A percentile compares a stretch with the other conserved stretches of the same genome.
Conservation (phyloP, 352 stramenopile genomes). For the Globisporangium spinosum region DNA sequence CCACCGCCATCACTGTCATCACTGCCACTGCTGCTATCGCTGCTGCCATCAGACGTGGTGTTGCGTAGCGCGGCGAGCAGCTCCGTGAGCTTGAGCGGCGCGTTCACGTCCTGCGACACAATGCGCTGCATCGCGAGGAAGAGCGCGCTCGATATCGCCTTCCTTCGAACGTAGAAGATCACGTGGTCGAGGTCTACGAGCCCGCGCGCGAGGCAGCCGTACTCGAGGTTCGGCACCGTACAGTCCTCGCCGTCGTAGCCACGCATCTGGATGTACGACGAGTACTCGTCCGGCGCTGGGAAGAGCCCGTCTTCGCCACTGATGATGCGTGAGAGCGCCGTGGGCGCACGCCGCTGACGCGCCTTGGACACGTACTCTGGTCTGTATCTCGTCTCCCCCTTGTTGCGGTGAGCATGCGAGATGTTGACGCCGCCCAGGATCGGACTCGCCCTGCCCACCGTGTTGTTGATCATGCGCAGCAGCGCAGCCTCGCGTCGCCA, state of each 20-base stretch:
- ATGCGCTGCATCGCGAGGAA: slow-evolving; percentile 52
- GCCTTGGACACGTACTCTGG: slow-evolving; percentile 29
- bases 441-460: slow-evolving; percentile 32
- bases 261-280: slow-evolving; percentile 40
- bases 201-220: slow-evolving; percentile 47
- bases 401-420: slow-evolving; percentile 47
- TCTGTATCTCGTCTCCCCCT: slow-evolving; percentile 30
- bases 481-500: slow-evolving; percentile 47
- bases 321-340: slow-evolving; percentile 42
- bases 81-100: slow-evolving; percentile 36
- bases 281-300: slow-evolving; percentile 41
- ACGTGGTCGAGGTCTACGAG: slow-evolving; percentile 47
- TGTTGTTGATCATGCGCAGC: slow-evolving; percentile 38
- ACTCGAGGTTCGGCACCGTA: slow-evolving; percentile 38
- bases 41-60: slow-evolving; percentile 14
- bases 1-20: background rate
- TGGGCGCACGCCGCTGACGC: slow-evolving; percentile 37
- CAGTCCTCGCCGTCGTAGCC: slow-evolving; percentile 48
- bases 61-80: slow-evolving; percentile 33
- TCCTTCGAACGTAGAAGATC: slow-evolving; percentile 33
- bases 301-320: slow-evolving; percentile 48
- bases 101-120: slow-evolving; percentile 45
- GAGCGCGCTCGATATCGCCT: slow-evolving; percentile 36
- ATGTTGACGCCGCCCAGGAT: slow-evolving; percentile 60
- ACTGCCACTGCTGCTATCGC: background rate